These are phyloP conservation scores for Eimeria necatrix DNA, from an alignment of 169 alveolate species.

Conservation along the genomic window DNA sequence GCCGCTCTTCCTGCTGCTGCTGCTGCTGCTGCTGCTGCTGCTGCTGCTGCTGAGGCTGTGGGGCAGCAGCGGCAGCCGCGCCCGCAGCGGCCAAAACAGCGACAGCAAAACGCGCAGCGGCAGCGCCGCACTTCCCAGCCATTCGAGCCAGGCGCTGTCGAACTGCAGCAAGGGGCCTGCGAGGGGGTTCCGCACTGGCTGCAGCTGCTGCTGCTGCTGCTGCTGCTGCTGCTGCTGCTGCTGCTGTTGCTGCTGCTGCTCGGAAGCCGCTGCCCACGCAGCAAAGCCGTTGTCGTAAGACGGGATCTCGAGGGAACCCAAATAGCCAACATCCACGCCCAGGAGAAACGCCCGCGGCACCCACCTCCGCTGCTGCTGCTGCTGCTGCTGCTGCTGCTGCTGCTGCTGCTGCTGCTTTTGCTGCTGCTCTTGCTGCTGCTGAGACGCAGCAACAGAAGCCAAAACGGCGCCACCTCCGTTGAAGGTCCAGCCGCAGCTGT, in stretches of 20 bases:
- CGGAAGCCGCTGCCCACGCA: slow-evolving; percentile 59
- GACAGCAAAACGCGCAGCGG: not conserved
- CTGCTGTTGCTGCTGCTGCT: slow-evolving; percentile 60
- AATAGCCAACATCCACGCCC: slow-evolving; percentile 27
- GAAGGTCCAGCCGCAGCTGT: slow-evolving; percentile 68
- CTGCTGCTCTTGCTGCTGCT: slow-evolving; percentile 47
- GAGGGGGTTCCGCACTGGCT: not conserved
- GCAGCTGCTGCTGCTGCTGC: not conserved
- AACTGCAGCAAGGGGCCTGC: slow-evolving; percentile 42
- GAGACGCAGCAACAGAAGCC: not conserved
- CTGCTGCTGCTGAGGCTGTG: not conserved
- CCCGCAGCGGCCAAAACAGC: not conserved
- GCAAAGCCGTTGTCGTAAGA: not conserved
- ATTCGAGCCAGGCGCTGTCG: not conserved
- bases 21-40: slow-evolving; percentile 1
- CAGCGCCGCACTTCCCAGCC: not conserved
- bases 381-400: not conserved
- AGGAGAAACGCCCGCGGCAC: slow-evolving; percentile 27
- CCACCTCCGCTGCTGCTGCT: not conserved
- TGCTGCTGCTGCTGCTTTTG: slow-evolving; percentile 59
- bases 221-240: slow-evolving; percentile 13
- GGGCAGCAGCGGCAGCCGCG: not conserved
- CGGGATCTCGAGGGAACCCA: slow-evolving; percentile 22
- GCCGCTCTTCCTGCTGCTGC: not conserved
- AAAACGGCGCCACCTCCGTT: slow-evolving; percentile 28